These are phyloP conservation scores for Waitea zeae DNA, from an alignment of 1,284 basidiomycete species.

Conservation along the genomic window DNA sequence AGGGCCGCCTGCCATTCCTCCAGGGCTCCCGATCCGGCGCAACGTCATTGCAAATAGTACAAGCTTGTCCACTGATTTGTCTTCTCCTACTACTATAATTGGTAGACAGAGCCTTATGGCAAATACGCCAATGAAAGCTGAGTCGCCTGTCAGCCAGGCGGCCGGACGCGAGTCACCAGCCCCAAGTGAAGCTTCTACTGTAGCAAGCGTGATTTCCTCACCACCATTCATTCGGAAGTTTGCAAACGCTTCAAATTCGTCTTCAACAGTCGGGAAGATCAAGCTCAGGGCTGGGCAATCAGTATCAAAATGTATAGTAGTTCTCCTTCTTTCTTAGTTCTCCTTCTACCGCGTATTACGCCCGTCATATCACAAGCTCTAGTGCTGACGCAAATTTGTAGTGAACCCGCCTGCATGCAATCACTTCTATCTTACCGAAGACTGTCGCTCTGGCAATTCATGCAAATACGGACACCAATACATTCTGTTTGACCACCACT, in stretches of 20 bases:
- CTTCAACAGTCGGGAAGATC: not conserved
- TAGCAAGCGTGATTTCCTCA: not conserved
- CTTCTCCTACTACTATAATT: not conserved
- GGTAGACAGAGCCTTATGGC: not conserved
- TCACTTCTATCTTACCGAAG: conserved; percentile 35
- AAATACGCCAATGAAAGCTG: not conserved
- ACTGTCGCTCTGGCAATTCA: conserved; percentile 33
- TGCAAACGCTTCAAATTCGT: not conserved
- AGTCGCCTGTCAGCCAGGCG: too few species aligned
- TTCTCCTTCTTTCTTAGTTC: too few species aligned
- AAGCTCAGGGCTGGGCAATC: too few species aligned
- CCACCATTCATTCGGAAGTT: not conserved
- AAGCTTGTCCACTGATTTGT: not conserved
- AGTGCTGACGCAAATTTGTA: not conserved
- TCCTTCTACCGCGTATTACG: not conserved
- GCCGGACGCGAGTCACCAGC: too few species aligned
- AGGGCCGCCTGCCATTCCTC: not conserved
- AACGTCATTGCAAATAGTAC: not conserved
- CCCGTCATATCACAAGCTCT: not conserved
- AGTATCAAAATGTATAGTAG: too few species aligned
- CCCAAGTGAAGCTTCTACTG: too few species aligned
- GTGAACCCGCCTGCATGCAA: conserved; percentile 48
- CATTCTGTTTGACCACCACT: conserved; percentile 27
- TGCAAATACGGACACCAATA: conserved; percentile 47
- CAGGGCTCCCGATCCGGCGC: not conserved